Conservation (phyloP, 164 flowering plant species). For the Chloranthus sessilifolius region DNA sequence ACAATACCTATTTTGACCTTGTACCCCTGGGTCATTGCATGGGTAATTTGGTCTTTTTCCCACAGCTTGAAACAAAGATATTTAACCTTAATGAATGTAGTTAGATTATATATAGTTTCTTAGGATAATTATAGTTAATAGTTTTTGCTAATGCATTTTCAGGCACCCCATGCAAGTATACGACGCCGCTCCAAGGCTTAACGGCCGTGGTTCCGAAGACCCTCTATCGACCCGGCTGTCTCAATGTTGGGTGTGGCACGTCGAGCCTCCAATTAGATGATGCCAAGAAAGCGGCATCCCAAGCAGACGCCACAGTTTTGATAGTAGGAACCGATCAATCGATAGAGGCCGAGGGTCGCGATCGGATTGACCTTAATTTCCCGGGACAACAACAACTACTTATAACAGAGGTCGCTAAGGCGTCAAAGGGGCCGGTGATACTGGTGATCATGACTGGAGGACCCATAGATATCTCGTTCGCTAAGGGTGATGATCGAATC, state of each 20-base stretch:
- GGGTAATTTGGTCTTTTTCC: too few species aligned
- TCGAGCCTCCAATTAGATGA: slow-evolving; percentile 37
- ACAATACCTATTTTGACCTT: too few species aligned
- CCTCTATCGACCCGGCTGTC: slow-evolving; percentile 52
- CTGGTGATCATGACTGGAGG: slow-evolving; percentile 90
- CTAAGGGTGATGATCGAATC: slow-evolving; percentile 48
- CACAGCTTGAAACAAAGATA: too few species aligned
- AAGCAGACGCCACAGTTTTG: slow-evolving; percentile 74
- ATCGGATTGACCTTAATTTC: slow-evolving; percentile 51
- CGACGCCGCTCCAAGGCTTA: slow-evolving; percentile 77
- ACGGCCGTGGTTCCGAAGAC: slow-evolving; percentile 41
- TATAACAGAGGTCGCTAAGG: slow-evolving; percentile 54
- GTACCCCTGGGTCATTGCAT: too few species aligned
- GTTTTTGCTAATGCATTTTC: too few species aligned
- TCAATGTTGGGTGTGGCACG: slow-evolving; percentile 43
- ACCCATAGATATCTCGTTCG: slow-evolving; percentile 71
- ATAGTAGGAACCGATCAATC: slow-evolving; percentile 77
- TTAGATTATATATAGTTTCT: too few species aligned
- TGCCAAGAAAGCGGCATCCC: slow-evolving; percentile 59
- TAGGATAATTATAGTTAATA: too few species aligned
- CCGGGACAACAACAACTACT: slow-evolving; percentile 73
- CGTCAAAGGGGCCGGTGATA: slow-evolving; percentile 74
- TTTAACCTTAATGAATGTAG: too few species aligned
- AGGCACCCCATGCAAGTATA: slow-evolving; percentile 88
- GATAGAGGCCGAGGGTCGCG: slow-evolving; percentile 65